A percentile compares a stretch with the other conserved stretches of the same genome.
These are phyloP conservation scores for Penicillium paneum DNA, from an alignment of 2,329 filamentous ascomycete genomes.

Conservation along the genomic window DNA sequence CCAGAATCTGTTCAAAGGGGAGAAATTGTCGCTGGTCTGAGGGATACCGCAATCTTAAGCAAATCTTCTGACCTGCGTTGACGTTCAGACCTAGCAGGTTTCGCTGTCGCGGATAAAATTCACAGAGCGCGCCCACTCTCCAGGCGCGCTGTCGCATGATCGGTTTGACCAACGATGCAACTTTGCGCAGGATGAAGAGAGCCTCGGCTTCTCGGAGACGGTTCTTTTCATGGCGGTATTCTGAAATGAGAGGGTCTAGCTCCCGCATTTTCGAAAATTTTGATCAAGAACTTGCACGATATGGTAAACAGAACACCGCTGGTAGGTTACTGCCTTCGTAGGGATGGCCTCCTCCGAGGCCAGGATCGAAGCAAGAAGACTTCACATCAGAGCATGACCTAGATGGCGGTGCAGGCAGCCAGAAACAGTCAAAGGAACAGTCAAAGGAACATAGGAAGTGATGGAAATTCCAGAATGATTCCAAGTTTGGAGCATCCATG, in stretches of 20 bases:
- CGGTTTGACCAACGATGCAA: slow-evolving; percentile 87
- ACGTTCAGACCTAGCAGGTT: slow-evolving; percentile 80
- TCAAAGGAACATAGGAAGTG: not conserved
- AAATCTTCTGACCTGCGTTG: slow-evolving; percentile 73
- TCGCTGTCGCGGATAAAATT: slow-evolving; percentile 75
- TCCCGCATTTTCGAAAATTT: slow-evolving; percentile 38
- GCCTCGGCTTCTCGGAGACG: slow-evolving; percentile 51
- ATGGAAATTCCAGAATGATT: not conserved
- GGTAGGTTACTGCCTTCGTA: not conserved
- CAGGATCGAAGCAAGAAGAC: not conserved
- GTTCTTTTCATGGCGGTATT: slow-evolving; percentile 54
- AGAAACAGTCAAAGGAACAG: too few species aligned
- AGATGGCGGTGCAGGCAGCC: not conserved
- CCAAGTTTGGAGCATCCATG: not conserved
- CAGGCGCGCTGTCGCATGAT: slow-evolving; percentile 86
- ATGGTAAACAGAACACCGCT: not conserved
- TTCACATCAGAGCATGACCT: slow-evolving; percentile 4
- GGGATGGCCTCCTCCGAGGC: slow-evolving; percentile 5
- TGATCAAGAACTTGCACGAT: not conserved
- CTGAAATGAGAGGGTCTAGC: slow-evolving; percentile 48
- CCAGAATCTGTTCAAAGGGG: slow-evolving; percentile 72
- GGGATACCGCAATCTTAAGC: slow-evolving; percentile 74
- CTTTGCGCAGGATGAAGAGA: slow-evolving; percentile 65
- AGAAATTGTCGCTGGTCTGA: slow-evolving; percentile 73
- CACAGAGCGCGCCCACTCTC: slow-evolving; percentile 73